Percentiles rank a stretch among this genome's conserved stretches.
These are phyloP conservation scores for Phyllosticta citrichinensis DNA, from an alignment of 2,329 filamentous ascomycete species.

Conservation along the genomic window DNA sequence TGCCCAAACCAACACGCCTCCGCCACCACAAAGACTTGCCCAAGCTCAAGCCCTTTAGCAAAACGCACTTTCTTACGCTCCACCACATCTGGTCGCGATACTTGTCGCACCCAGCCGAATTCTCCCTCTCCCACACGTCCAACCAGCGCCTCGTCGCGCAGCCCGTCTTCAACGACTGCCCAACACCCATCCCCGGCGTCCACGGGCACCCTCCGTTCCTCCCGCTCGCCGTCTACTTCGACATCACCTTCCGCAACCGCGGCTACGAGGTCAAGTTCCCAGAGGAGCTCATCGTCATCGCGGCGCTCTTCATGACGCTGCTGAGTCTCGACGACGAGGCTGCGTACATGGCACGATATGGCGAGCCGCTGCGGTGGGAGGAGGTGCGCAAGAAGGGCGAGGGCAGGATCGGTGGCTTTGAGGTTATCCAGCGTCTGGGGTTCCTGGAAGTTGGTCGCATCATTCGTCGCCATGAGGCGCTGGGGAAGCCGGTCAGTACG, in stretches of 20 bases:
- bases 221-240: conserved; percentile 2
- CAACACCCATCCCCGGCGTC: neutral
- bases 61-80: conserved; percentile 30
- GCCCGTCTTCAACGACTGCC: neutral
- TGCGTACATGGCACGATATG: neutral
- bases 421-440: neutral
- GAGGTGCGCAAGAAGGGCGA: neutral
- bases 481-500: neutral
- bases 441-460: neutral
- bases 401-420: neutral
- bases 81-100: conserved; percentile 25
- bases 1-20: neutral
- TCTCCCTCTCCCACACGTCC: conserved; percentile 17
- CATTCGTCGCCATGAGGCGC: neutral
- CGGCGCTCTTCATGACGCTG: conserved; percentile 13
- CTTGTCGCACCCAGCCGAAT: conserved; percentile 22
- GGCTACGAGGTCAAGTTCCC: conserved; percentile 26
- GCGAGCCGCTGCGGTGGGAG: neutral
- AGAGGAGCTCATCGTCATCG: conserved; percentile 23
- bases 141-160: conserved; percentile 21
- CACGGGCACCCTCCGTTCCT: neutral
- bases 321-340: conserved; percentile 2
- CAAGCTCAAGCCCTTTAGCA: conserved; percentile 29
- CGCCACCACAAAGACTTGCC: conserved; percentile 20
- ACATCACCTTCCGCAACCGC: conserved; percentile 13